phyloP scores from a whole-genome alignment of 2,329 filamentous ascomycete species.

The Botrytis medusae region DNA sequence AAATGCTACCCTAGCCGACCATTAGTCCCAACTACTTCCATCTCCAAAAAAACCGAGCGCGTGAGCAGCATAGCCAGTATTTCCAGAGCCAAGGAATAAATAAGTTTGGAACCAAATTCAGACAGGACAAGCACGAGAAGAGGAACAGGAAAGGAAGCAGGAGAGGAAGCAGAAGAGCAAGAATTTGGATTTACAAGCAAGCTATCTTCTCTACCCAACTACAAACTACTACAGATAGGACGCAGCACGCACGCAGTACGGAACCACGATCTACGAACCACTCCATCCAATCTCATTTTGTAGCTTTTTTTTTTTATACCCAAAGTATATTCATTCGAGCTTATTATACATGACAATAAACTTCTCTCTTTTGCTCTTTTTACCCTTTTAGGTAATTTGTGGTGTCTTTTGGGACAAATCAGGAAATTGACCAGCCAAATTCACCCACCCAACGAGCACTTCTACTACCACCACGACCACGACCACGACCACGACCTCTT shows the following conservation, averaged over 20 bases:
- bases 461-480: background rate
- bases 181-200: background rate
- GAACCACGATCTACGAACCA: background rate
- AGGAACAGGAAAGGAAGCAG: background rate
- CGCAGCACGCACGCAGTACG: background rate
- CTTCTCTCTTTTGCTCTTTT: background rate
- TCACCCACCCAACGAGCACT: background rate
- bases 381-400: background rate
- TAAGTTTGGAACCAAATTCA: background rate
- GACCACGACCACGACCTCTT: background rate
- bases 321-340: background rate
- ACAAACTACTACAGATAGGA: background rate
- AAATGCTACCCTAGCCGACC: background rate
- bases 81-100: background rate
- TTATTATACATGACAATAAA: background rate
- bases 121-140: background rate
- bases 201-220: background rate
- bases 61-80: slow-evolving; percentile 1
- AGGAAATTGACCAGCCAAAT: background rate
- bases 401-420: background rate
- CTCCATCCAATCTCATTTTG: background rate
- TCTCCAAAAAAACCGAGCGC: slow-evolving; percentile 3
- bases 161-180: background rate
- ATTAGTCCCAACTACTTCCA: slow-evolving; percentile 5
- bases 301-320: background rate